Evolutionary conservation across 2,329 filamentous ascomycete species (phyloP).

Genomic region (Magnaporthiopsis incrustans): DNA sequence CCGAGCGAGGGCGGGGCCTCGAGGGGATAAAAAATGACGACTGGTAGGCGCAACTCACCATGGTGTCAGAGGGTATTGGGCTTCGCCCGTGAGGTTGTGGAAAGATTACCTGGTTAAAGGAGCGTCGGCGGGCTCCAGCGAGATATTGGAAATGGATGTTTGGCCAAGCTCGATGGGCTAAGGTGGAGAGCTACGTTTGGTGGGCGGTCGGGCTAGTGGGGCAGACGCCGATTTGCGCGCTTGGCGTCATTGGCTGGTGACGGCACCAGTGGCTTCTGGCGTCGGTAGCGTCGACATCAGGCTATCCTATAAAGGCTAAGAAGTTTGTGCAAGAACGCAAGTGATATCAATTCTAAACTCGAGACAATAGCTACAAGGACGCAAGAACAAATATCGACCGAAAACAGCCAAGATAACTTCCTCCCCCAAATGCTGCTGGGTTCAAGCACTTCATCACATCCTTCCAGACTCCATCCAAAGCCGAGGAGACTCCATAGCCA

Average conservation of each 20-base stretch:
- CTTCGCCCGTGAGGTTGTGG: background rate
- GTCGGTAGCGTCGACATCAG: background rate
- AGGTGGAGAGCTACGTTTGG: background rate
- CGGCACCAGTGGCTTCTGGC: background rate
- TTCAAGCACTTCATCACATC: background rate
- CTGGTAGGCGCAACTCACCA: conserved; percentile 9
- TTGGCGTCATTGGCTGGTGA: background rate
- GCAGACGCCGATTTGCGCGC: background rate
- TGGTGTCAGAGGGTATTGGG: conserved; percentile 3
- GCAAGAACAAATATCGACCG: background rate
- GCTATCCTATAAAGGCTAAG: too few relatives aligned
- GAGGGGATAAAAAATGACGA: background rate
- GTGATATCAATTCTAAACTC: background rate
- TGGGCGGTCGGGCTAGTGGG: background rate
- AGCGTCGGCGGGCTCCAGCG: background rate
- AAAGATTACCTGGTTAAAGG: background rate
- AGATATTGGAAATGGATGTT: conserved; percentile 1
- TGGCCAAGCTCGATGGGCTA: background rate
- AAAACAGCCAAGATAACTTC: background rate
- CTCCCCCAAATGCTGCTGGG: background rate
- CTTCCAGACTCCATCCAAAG: background rate
- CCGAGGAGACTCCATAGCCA: background rate
- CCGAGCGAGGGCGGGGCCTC: background rate
- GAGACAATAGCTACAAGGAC: background rate
- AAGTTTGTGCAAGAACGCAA: background rate